Conservation (phyloP, 2,329 filamentous ascomycete genomes). For the Xylariaceae sp. region DNA sequence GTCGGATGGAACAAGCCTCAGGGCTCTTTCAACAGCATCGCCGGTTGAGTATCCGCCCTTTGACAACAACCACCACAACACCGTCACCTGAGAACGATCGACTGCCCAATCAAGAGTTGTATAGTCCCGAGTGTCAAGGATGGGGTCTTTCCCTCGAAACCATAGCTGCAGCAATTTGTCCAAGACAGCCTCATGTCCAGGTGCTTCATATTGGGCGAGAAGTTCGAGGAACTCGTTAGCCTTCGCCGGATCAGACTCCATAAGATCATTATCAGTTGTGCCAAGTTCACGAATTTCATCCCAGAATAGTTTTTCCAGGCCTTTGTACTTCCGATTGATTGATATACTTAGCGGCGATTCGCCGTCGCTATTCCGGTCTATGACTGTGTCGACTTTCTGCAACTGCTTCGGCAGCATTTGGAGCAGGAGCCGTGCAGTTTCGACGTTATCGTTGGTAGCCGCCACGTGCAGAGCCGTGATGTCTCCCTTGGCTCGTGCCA, state of each 20-base stretch:
- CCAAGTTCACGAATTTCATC: not conserved
- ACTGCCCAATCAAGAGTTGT: not conserved
- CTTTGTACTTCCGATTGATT: not conserved
- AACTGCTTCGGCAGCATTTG: no score
- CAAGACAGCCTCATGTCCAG: not conserved
- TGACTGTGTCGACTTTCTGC: no score
- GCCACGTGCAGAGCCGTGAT: not conserved
- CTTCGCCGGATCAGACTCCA: not conserved
- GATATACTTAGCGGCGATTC: not conserved
- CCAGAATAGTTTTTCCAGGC: not conserved
- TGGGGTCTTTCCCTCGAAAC: not conserved
- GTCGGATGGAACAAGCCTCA: not conserved
- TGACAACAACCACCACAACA: not conserved
- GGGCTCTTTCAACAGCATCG: not conserved
- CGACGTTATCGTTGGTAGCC: not conserved
- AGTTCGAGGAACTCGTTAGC: not conserved
- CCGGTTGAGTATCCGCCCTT: not conserved
- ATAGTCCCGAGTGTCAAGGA: not conserved
- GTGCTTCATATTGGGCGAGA: not conserved
- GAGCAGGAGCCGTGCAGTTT: not conserved
- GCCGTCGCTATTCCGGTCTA: no score
- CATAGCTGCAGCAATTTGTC: not conserved
- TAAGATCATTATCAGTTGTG: not conserved
- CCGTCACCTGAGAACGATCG: not conserved
- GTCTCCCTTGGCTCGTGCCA: not conserved